These are phyloP conservation scores for Nannochloris sp. DNA, from an alignment of 139 green algal species.

Conservation along the genomic window DNA sequence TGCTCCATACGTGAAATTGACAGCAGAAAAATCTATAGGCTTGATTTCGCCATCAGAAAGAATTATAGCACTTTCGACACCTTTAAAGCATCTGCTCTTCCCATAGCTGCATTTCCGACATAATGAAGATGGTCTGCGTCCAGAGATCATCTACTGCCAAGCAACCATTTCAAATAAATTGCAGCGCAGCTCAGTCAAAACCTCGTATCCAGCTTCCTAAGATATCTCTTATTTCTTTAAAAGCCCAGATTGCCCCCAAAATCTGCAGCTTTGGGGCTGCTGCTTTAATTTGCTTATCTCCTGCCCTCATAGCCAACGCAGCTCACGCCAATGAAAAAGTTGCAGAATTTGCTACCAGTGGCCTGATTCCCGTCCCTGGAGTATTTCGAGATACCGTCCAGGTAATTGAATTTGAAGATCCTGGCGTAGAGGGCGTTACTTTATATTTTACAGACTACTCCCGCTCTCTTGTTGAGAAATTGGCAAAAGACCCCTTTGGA, in stretches of 20 bases:
- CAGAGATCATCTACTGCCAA: too few relatives aligned
- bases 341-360: slow-evolving; percentile 55
- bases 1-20: too few relatives aligned
- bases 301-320: not conserved
- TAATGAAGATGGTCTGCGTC: too few relatives aligned
- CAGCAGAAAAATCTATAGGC: too few relatives aligned
- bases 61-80: too few relatives aligned
- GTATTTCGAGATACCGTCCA: slow-evolving; percentile 1
- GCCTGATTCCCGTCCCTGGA: slow-evolving; percentile 38
- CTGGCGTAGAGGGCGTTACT: slow-evolving; percentile 39
- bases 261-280: slow-evolving; percentile 3
- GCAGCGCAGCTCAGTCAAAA: too few relatives aligned
- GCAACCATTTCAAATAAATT: too few relatives aligned
- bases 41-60: too few relatives aligned
- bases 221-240: too few relatives aligned
- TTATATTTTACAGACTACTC: slow-evolving; percentile 82
- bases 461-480: slow-evolving; percentile 66
- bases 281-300: not conserved
- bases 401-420: not conserved
- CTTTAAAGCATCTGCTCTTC: too few relatives aligned
- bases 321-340: slow-evolving; percentile 39
- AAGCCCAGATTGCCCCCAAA: not conserved
- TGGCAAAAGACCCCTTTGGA: slow-evolving; percentile 67
- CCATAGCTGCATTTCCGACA: too few relatives aligned
- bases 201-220: too few relatives aligned